A percentile compares a stretch with the other conserved stretches of the same genome.
phyloP scores from a whole-genome alignment of 805 yeast species.

The Schwanniomyces sp. region DNA sequence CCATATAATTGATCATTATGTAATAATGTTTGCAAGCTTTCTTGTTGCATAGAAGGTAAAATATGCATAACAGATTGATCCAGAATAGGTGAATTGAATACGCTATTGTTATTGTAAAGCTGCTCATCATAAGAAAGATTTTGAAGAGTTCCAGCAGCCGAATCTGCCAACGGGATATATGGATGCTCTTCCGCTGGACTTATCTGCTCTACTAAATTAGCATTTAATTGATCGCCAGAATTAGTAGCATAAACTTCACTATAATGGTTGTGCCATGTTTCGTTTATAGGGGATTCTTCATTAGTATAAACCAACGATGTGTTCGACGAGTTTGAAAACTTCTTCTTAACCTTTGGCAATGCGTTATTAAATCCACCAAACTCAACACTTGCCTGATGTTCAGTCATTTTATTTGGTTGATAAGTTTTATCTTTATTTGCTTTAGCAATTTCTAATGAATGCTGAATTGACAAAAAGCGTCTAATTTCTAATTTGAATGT shows the following conservation, averaged over 20 bases:
- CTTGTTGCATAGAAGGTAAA: background rate
- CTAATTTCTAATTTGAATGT: conserved; percentile 28
- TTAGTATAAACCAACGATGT: background rate
- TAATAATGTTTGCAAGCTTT: background rate
- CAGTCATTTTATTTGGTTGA: conserved; percentile 31
- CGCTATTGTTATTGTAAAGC: background rate
- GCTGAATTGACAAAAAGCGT: conserved; percentile 25
- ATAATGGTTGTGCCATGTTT: conserved; percentile 10
- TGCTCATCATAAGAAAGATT: background rate
- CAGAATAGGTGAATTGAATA: background rate
- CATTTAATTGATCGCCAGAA: conserved; percentile 2
- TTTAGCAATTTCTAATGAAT: conserved; percentile 27
- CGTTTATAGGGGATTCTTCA: conserved; percentile 1
- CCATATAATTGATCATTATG: background rate
- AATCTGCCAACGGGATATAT: background rate
- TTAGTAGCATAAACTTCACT: conserved; percentile 17
- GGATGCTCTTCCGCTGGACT: background rate
- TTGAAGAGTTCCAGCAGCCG: background rate
- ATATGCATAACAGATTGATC: background rate
- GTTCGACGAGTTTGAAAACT: background rate
- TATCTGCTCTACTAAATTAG: background rate
- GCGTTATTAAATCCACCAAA: conserved; percentile 40
- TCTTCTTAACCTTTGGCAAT: conserved; percentile 14
- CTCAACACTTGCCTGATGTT: conserved; percentile 36
- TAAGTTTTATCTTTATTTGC: conserved; percentile 22